Percentiles rank a stretch among this genome's conserved stretches.
These are phyloP conservation scores for Salvia miltiorrhiza DNA, from an alignment of 257 asterid species.

Conservation along the genomic window DNA sequence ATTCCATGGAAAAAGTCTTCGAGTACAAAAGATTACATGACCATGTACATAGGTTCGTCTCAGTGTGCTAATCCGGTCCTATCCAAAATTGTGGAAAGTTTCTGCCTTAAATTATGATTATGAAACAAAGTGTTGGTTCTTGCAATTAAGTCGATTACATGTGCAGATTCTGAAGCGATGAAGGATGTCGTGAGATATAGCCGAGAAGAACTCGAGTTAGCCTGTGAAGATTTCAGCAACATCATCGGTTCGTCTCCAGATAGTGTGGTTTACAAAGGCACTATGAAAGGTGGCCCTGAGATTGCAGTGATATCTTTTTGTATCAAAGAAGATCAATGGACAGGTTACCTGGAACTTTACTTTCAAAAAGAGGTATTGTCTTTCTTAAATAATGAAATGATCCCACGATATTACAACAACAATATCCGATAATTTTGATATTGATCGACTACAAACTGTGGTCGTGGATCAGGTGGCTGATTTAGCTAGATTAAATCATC, in stretches of 20 bases:
- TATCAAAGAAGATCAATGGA: slow-evolving; percentile 83
- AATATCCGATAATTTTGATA: not conserved
- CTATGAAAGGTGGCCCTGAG: slow-evolving; percentile 77
- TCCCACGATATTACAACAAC: not conserved
- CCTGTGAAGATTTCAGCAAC: slow-evolving; percentile 99
- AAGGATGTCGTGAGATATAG: slow-evolving; percentile 60
- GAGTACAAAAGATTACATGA: slow-evolving; percentile 58
- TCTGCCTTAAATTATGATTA: not conserved
- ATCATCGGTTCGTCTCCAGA: slow-evolving; percentile 87
- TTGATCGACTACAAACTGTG: not conserved
- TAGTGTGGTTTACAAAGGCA: slow-evolving; percentile 82
- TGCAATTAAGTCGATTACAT: not conserved
- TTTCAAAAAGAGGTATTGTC: slow-evolving; percentile 79
- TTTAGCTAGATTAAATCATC: slow-evolving; percentile 72
- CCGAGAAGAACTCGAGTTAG: slow-evolving; percentile 88
- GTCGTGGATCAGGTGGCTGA: slow-evolving; percentile 67
- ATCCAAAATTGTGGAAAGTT: not conserved
- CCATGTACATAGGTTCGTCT: slow-evolving; percentile 64
- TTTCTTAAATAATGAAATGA: not conserved
- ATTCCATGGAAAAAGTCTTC: slow-evolving; percentile 90
- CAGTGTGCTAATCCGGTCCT: not conserved
- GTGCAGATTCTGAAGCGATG: slow-evolving; percentile 69
- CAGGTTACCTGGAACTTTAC: slow-evolving; percentile 82
- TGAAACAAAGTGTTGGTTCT: not conserved
- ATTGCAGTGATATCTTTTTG: slow-evolving; percentile 84